Evolutionary conservation across 164 flowering plant genomes (phyloP), one percentile per base, ranked within the genome.

Genomic region (Vitis rupestris): DNA sequence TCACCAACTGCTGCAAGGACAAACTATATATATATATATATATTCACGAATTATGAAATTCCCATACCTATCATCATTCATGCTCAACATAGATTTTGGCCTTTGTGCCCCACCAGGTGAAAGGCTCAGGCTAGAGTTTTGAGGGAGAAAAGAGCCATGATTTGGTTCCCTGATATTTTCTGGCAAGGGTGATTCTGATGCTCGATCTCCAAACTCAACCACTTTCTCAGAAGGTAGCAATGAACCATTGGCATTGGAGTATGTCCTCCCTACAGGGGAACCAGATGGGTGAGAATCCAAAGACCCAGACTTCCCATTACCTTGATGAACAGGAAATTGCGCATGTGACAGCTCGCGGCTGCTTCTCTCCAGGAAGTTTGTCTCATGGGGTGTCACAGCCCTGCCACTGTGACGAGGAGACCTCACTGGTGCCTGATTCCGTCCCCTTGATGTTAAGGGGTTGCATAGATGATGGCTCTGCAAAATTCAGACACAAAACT

Each of bases 391-490:
- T 11, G 68, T 57, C 17, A 50, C 65, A 19, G 50, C 61, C 67
- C 77, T 83, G 58, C 85, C 84, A 80, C 82, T 88, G 70, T 52
- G 67, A 47, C 85, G 84, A 44, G 82, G 82, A 53, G 87, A 78
- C 69, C 85, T 85, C 49, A 70, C 63, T 59, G 70, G 71, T 27
- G 67, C 73, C 30, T 71, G 80, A 74, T 68, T 73, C 70, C 90
- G 83, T 71, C 86, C 90, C 74, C 88, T 86, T 58, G 76, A 72
- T 12, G 75, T 37, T 6, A 74, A 71, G 1, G 79, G 62, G 71
- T 80, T 83, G 19, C 84, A 86, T 77, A 80, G 75, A 67, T 81
- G 82, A 68, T 80, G 88, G 70, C 81, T 88, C 98, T 91, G 88
- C 87, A 83, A 72, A 75, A 72, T 48, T 17, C 31, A 61, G 65